phyloP scores from a whole-genome alignment of 257 asterid species.

The Nicotiana otophora region DNA sequence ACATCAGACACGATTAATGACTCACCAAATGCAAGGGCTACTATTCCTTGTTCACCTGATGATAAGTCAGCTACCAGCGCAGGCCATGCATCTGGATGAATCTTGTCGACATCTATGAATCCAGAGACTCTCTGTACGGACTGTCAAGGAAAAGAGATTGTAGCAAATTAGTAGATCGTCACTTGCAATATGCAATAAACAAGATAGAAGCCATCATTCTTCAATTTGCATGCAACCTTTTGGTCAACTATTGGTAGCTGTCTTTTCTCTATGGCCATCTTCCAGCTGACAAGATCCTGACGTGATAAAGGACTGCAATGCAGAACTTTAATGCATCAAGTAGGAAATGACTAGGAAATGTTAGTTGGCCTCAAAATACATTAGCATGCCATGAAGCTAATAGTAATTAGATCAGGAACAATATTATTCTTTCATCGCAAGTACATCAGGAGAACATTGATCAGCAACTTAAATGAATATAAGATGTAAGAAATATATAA shows the following conservation, averaged over 20 bases:
- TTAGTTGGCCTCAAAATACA: conserved; percentile 10
- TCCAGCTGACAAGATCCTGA: conserved; percentile 99
- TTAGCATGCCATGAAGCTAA: neutral
- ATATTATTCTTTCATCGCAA: neutral
- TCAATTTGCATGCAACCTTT: conserved; percentile 48
- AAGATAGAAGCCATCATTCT: conserved; percentile 7
- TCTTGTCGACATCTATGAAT: conserved; percentile 89
- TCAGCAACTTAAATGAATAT: neutral
- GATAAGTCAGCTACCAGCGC: conserved; percentile 82
- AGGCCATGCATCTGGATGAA: conserved; percentile 97
- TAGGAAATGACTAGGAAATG: neutral
- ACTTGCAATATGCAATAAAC: neutral
- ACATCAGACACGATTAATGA: neutral
- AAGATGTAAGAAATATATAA: neutral
- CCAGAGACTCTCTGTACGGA: conserved; percentile 77
- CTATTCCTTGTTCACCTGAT: conserved; percentile 88
- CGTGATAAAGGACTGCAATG: conserved; percentile 78
- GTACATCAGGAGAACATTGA: neutral
- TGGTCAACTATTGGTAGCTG: conserved; percentile 74
- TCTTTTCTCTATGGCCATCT: conserved; percentile 89
- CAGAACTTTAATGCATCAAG: conserved; percentile 13
- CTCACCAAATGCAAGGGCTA: conserved; percentile 87
- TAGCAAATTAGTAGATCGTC: neutral
- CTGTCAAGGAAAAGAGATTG: conserved; percentile 32
- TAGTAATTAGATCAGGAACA: neutral